Conservation (phyloP, 2,329 filamentous ascomycete genomes). For the Fusarium chaquense region DNA sequence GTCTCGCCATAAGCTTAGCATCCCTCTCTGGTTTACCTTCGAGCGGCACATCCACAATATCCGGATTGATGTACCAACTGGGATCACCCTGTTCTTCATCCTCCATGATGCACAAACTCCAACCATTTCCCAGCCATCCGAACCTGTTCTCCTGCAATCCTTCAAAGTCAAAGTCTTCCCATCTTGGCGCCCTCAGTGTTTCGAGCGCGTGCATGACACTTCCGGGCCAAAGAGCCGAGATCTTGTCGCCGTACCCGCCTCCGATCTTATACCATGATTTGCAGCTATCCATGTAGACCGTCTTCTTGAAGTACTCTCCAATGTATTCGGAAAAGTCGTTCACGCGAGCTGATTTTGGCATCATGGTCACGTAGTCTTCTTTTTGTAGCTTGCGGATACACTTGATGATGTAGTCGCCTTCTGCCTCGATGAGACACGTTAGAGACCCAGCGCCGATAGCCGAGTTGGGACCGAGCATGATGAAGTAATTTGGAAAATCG, state of each 20-base stretch:
- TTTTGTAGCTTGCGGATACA: constrained; percentile 9
- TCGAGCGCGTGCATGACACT: constrained; percentile 13
- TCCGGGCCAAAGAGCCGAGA: not conserved
- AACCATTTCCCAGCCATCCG: not conserved
- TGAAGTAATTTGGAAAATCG: constrained; percentile 1
- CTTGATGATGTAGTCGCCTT: constrained; percentile 19
- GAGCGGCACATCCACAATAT: not conserved
- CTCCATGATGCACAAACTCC: not conserved
- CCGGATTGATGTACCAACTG: constrained; percentile 2
- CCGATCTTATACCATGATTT: constrained; percentile 24
- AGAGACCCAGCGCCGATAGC: constrained; percentile 9
- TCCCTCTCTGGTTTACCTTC: not conserved
- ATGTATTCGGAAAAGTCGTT: constrained; percentile 23
- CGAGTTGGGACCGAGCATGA: not conserved
- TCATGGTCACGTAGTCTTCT: constrained; percentile 2
- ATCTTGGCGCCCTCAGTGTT: not conserved
- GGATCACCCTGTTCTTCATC: constrained; percentile 5
- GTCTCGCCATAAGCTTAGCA: not conserved
- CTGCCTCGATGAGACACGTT: constrained; percentile 1
- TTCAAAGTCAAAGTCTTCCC: constrained; percentile 13
- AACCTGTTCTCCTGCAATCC: constrained; percentile 1
- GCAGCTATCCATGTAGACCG: constrained; percentile 18
- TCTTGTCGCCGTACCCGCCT: not conserved
- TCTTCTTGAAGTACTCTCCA: constrained; percentile 21
- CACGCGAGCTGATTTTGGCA: constrained; percentile 17